Conservation (phyloP, 805 yeast genomes). For the Candida railenensis region DNA sequence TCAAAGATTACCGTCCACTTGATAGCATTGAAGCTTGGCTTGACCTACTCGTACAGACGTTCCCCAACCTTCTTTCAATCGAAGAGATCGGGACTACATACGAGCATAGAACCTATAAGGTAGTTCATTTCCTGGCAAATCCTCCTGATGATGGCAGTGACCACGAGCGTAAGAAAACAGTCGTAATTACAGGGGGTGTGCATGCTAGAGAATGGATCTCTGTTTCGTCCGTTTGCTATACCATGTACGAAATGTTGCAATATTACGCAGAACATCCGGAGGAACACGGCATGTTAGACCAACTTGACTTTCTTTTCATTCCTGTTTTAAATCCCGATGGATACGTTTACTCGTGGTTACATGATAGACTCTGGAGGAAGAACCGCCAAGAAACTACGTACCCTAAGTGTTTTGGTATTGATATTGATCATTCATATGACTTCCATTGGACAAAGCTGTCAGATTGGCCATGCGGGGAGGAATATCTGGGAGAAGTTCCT, state of each 20-base stretch:
- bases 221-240: slow-evolving; percentile 64
- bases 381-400: slow-evolving; percentile 74
- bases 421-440: slow-evolving; percentile 81
- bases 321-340: slow-evolving; percentile 94
- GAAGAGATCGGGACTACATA: slow-evolving; percentile 73
- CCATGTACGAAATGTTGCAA: slow-evolving; percentile 37
- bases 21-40: slow-evolving; percentile 73
- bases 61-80: slow-evolving; percentile 60
- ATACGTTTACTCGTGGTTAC: slow-evolving; percentile 76
- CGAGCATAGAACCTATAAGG: slow-evolving; percentile 71
- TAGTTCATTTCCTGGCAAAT: slow-evolving; percentile 53
- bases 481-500: slow-evolving; percentile 73
- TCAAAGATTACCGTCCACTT: slow-evolving; percentile 66
- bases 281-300: slow-evolving; percentile 48
- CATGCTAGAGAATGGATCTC: slow-evolving; percentile 93
- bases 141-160: slow-evolving; percentile 39
- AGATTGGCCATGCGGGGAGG: slow-evolving; percentile 79
- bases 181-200: slow-evolving; percentile 78
- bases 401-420: slow-evolving; percentile 75
- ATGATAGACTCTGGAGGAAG: slow-evolving; percentile 84
- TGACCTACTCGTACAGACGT: slow-evolving; percentile 56
- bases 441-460: slow-evolving; percentile 64
- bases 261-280: slow-evolving; percentile 31
- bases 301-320: slow-evolving; percentile 69
- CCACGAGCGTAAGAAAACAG: slow-evolving; percentile 50